phyloP scores from a whole-genome alignment of 75 land plant genomes.

The Azolla pinnata region DNA sequence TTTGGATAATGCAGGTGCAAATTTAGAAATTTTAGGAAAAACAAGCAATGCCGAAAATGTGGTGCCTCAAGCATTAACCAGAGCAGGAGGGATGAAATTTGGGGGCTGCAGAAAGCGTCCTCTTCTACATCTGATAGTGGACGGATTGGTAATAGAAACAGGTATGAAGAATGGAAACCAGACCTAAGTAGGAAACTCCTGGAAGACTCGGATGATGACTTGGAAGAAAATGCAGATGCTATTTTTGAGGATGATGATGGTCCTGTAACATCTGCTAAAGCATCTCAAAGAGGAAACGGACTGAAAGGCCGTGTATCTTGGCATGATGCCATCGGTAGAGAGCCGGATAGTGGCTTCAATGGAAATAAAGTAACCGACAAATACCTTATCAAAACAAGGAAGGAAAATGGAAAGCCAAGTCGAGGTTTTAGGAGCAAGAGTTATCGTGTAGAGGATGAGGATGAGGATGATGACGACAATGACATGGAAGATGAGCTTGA shows the following conservation, averaged over 20 bases:
- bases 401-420: not conserved
- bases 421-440: no score
- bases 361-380: no score
- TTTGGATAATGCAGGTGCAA: slow-evolving; percentile 50
- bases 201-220: not conserved
- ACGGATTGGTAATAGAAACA: not conserved
- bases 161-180: slow-evolving; percentile 5
- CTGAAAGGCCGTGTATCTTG: not conserved
- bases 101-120: not conserved
- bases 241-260: slow-evolving; percentile 1
- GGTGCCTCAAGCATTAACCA: not conserved
- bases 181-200: not conserved
- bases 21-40: slow-evolving; percentile 54
- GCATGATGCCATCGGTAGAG: not conserved
- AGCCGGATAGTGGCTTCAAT: not conserved
- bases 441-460: not conserved
- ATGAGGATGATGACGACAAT: slow-evolving; percentile 4
- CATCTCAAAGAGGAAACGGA: not conserved
- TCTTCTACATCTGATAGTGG: not conserved
- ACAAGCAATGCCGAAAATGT: slow-evolving; percentile 53
- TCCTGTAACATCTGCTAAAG: not conserved
- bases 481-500: slow-evolving; percentile 4
- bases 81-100: not conserved
- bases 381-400: not conserved
- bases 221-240: slow-evolving; percentile 8